A percentile compares a stretch with the other conserved stretches of the same genome.
These are phyloP conservation scores for Myochromella boudieri DNA, from an alignment of 768 basidiomycete species.

Conservation along the genomic window DNA sequence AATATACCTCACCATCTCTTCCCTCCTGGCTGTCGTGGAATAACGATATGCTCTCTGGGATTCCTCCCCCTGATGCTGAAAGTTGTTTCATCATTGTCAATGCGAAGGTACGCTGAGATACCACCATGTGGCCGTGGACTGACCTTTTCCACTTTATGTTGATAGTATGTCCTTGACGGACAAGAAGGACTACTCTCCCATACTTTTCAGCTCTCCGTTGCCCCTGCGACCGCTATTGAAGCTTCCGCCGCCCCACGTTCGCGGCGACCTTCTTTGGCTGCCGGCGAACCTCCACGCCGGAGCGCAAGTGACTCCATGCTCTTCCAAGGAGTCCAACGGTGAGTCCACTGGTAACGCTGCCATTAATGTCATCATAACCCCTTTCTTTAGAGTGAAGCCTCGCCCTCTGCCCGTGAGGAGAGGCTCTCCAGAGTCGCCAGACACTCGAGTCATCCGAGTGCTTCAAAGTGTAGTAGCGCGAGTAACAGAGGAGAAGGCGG, in stretches of 20 bases:
- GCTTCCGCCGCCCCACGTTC: slow-evolving; percentile 37
- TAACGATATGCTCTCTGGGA: slow-evolving; percentile 77
- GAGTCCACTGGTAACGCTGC: slow-evolving; percentile 6
- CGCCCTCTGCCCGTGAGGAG: slow-evolving; percentile 25
- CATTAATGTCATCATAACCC: slow-evolving; percentile 2
- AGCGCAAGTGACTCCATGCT: slow-evolving; percentile 49
- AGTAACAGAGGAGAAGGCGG: slow-evolving; percentile 75
- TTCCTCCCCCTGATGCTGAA: slow-evolving; percentile 74
- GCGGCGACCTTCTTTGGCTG: slow-evolving; percentile 42
- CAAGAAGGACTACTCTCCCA: slow-evolving; percentile 68
- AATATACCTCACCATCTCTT: slow-evolving; percentile 76
- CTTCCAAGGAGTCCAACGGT: slow-evolving; percentile 42
- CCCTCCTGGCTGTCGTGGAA: slow-evolving; percentile 92
- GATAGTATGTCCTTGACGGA: slow-evolving; percentile 70
- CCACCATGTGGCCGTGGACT: not conserved
- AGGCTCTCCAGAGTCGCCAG: slow-evolving; percentile 33
- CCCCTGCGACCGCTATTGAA: slow-evolving; percentile 54
- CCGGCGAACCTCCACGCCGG: slow-evolving; percentile 41
- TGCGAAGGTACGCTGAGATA: slow-evolving; percentile 59
- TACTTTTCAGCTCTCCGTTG: slow-evolving; percentile 70
- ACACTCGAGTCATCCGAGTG: slow-evolving; percentile 77
- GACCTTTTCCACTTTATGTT: slow-evolving; percentile 5
- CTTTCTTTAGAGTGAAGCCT: slow-evolving; percentile 23
- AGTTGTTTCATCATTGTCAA: slow-evolving; percentile 73
- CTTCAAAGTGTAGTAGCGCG: slow-evolving; percentile 76